Percentiles rank a stretch among this genome's conserved stretches.
Conservation (phyloP, 805 yeast genomes). For the Maudiozyma barnettii region DNA sequence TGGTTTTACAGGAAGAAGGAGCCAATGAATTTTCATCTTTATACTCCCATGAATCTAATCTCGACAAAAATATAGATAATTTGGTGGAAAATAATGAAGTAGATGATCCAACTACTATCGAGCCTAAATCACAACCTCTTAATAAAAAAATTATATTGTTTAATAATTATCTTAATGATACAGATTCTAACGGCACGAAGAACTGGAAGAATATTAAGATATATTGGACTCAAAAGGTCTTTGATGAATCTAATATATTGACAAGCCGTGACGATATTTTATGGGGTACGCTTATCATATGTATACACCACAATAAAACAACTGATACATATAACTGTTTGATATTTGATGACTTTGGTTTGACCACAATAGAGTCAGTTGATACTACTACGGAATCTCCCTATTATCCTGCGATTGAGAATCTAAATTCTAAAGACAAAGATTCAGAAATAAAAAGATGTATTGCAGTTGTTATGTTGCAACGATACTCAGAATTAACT, state of each 20-base stretch:
- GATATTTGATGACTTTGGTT: constrained; percentile 58
- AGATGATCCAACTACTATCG: background rate
- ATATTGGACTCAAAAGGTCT: constrained; percentile 16
- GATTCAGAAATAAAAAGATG: constrained; percentile 59
- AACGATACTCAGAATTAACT: constrained; percentile 53
- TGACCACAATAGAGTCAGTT: constrained; percentile 47
- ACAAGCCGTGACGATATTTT: constrained; percentile 20
- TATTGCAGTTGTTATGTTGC: constrained; percentile 63
- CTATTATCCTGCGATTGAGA: constrained; percentile 72
- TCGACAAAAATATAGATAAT: background rate
- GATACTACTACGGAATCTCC: constrained; percentile 52
- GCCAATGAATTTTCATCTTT: constrained; percentile 7
- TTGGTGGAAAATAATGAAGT: background rate
- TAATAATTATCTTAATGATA: background rate
- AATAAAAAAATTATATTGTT: background rate
- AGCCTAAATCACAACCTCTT: background rate
- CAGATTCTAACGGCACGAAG: background rate
- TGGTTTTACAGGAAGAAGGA: background rate
- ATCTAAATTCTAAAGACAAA: constrained; percentile 41
- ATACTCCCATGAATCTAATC: constrained; percentile 6
- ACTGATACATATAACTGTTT: constrained; percentile 42
- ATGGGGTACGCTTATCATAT: constrained; percentile 24
- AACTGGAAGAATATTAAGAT: constrained; percentile 2
- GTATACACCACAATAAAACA: constrained; percentile 14
- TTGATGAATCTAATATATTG: constrained; percentile 17